A percentile compares a stretch with the other conserved stretches of the same genome.
phyloP scores from a whole-genome alignment of 1,284 basidiomycete genomes.

The Ganoderma boninense region DNA sequence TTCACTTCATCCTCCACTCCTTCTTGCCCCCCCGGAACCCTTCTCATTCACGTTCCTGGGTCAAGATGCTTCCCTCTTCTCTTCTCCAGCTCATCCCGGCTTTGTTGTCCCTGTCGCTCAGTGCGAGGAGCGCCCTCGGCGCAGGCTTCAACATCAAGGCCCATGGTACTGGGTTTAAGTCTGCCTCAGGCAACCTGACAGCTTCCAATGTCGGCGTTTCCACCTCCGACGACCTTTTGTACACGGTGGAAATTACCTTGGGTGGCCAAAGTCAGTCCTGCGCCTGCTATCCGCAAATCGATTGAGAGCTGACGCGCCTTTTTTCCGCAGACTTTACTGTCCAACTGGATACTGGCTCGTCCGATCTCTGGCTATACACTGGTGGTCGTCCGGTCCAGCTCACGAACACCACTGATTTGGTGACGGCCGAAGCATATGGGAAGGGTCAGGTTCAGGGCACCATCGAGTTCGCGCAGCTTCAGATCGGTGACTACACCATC shows the following conservation, averaged over 20 bases:
- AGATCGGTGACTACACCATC: slow-evolving; percentile 40
- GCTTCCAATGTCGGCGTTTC: slow-evolving; percentile 2
- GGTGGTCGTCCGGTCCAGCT: slow-evolving; percentile 22
- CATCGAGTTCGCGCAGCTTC: slow-evolving; percentile 38
- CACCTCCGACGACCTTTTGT: slow-evolving; percentile 13
- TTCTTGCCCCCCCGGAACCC: background rate
- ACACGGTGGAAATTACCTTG: slow-evolving; percentile 21
- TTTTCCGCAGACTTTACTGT: slow-evolving; percentile 18
- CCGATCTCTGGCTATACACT: slow-evolving; percentile 17
- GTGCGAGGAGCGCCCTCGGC: background rate
- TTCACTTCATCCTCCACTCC: background rate
- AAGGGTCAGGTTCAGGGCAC: slow-evolving; percentile 35
- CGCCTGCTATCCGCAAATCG: no score
- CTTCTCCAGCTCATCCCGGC: slow-evolving; percentile 1
- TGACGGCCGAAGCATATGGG: slow-evolving; percentile 31
- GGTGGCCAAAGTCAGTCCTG: slow-evolving; percentile 20
- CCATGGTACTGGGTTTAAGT: slow-evolving; percentile 4
- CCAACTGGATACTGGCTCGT: slow-evolving; percentile 21
- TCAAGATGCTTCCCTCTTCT: slow-evolving; percentile 8
- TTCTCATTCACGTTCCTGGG: background rate
- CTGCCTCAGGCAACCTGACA: background rate
- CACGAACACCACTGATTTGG: slow-evolving; percentile 34
- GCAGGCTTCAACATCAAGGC: slow-evolving; percentile 6
- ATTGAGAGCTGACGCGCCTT: no score
- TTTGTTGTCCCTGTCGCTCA: slow-evolving; percentile 4